Evolutionary conservation across 345 rosid genomes (phyloP).

Genomic region (Euphorbia pulcherrima): DNA sequence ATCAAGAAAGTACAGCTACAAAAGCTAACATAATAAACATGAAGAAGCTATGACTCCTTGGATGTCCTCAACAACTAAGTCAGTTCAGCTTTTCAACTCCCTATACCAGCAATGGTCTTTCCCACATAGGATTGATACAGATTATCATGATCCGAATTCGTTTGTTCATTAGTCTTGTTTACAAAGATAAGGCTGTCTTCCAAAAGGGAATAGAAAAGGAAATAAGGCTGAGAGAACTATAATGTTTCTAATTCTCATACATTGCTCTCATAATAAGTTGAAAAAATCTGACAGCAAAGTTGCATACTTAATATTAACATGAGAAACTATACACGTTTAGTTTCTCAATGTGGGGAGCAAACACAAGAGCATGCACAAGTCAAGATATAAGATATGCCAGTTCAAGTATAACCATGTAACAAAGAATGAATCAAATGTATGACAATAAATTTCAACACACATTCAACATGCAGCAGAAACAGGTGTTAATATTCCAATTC

Average conservation of each 20-base stretch:
- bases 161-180: too few species aligned
- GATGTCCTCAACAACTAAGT: too few species aligned
- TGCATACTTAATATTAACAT: background rate
- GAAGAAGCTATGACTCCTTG: too few species aligned
- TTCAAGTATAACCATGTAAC: background rate
- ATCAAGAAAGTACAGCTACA: background rate
- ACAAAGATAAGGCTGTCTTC: too few species aligned
- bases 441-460: background rate
- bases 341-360: background rate
- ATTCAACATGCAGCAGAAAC: background rate
- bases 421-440: background rate
- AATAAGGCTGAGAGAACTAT: background rate
- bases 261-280: background rate
- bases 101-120: too few species aligned
- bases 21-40: background rate
- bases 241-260: background rate
- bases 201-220: too few species aligned
- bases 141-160: too few species aligned
- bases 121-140: too few species aligned
- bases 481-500: background rate
- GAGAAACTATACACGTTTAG: background rate
- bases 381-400: background rate
- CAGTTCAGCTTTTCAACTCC: too few species aligned
- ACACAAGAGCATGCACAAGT: background rate
- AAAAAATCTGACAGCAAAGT: background rate